Base-by-base conservation (phyloP, 148 eudicot genomes). In the Linanthus parryae region DNA sequence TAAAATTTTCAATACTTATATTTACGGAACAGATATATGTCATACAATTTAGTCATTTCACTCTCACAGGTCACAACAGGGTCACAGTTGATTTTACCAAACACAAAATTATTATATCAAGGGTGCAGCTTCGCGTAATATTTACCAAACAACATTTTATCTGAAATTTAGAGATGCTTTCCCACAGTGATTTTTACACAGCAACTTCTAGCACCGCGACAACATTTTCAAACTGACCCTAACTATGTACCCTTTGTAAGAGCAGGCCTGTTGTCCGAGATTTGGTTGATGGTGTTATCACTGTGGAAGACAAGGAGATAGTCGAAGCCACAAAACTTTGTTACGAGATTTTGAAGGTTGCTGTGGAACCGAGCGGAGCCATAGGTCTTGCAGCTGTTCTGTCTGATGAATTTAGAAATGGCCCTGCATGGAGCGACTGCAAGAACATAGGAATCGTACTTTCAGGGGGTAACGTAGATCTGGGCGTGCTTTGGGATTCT, bases 291-390 rank as follows among this genome's bases (percentile, higher is more conserved):
- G 96, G 59, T 2, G 29, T 92, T 34, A 79, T 92, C 42, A 63
- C 61, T 1, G 99, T 92, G 61, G 94, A 87, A 21, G 99, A 92
- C 59, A 70, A 64, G 30, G 94, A 84, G 63, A 92, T 92, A 45
- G 37, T 87, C 46, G 65, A 81, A 61, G 99, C 99, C 9, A 84
- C 70, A 91, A 76, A 62, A 66, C 83, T 75, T 25, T 87, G 94
- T 60, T 92, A 87, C 42, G 84, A 92, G 64, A 77, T 92, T 70
- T 64, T 92, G 53, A 92, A 92, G 78, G 78, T 92, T 27, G 94
- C 81, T 4, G 88, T 92, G 3, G 99, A 92, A 48, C 99, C 96
- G 19, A 87, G 99, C 59, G 96, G 90, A 71, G 96, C 96, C 24
- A 78, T 92, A 31, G 96, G 96, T 41, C 85, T 92, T 19, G 99